A percentile compares a stretch with the other conserved stretches of the same genome.
Evolutionary conservation across 1,139 yeast species (phyloP).

Genomic region (Saccharomyces hybrid): DNA sequence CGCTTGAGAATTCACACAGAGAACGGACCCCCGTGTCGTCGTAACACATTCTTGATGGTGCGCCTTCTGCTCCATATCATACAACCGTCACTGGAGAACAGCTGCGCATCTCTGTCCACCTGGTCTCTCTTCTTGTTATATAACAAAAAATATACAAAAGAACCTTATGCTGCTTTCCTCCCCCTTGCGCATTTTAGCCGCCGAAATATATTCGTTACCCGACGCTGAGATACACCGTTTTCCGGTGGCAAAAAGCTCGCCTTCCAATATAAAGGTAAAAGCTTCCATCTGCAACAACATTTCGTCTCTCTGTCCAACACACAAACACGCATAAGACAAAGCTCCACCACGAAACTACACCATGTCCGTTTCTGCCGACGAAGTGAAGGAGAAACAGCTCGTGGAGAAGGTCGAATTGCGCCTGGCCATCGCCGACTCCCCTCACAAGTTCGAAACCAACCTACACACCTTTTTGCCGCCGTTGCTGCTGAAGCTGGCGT

Average conservation of each 20-base stretch:
- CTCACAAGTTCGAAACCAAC: slow-evolving; percentile 54
- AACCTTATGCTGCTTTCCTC: too few species aligned
- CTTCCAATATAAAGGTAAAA: neutral
- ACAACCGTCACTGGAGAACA: too few species aligned
- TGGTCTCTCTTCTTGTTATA: too few species aligned
- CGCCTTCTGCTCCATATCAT: too few species aligned
- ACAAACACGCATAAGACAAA: neutral
- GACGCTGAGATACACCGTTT: neutral
- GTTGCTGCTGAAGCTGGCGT: slow-evolving; percentile 65
- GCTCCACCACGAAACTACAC: neutral
- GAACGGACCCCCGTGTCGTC: too few species aligned
- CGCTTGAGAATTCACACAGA: too few species aligned
- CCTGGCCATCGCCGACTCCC: slow-evolving; percentile 68
- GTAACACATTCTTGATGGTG: too few species aligned
- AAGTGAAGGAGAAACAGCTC: slow-evolving; percentile 47
- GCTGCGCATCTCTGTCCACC: too few species aligned
- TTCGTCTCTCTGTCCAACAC: neutral
- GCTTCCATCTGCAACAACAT: neutral
- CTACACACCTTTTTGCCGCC: slow-evolving; percentile 67
- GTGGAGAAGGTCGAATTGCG: slow-evolving; percentile 76
- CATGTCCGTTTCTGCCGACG: slow-evolving; percentile 6
- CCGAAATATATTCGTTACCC: neutral
- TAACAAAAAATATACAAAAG: too few species aligned
- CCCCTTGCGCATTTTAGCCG: neutral
- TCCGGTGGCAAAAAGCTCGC: neutral